Evolutionary conservation across 257 asterid species (phyloP), one percentile per base, ranked within the genome.

Genomic region (Fraxinus excelsior): DNA sequence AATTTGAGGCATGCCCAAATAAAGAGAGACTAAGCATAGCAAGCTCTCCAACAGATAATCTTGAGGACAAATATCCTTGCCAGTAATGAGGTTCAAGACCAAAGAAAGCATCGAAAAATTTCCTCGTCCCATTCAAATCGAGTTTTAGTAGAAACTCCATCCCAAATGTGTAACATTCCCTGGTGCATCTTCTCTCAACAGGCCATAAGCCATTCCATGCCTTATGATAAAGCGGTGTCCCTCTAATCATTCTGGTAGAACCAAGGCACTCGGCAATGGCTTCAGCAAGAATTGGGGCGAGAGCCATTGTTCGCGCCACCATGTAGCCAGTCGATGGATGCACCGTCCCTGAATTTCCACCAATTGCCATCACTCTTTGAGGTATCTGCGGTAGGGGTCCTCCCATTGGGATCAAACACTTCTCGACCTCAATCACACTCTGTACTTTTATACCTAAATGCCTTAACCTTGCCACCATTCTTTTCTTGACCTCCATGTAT

Each of bases 391-490:
- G 98, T 28, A 95, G 88, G 21, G 97, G 92, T 2, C 99, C 98
- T 5, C 97, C 98, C 99, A 93, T 93, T 1, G 97, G 97, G 58
- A 93, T 95, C 85, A 93, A 37, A 62, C 99, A 91, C 79, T 92
- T 95, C 88, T 93, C 97, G 9, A 87, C 91, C 89, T 95, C 99
- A 3, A 91, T 82, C 40, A 93, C 92, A 11, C 84, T 72, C 81
- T 56, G 86, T 78, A 90, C 97, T 12, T 76, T 85, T 42, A 95
- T 89, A 0, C 99, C 96, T 44, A 93, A 72, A 10, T 93, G 94
- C 84, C 96, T 91, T 81, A 95, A 82, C 87, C 98, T 85, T 25
- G 97, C 97, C 67, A 87, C 99, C 98, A 95, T 95, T 72, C 98
- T 82, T 37, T 79, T 78, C 88, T 95, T 91, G n/a, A 95, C 88